Conservation (phyloP, 2,329 filamentous ascomycete genomes). For the Coniosporium uncinatum region DNA sequence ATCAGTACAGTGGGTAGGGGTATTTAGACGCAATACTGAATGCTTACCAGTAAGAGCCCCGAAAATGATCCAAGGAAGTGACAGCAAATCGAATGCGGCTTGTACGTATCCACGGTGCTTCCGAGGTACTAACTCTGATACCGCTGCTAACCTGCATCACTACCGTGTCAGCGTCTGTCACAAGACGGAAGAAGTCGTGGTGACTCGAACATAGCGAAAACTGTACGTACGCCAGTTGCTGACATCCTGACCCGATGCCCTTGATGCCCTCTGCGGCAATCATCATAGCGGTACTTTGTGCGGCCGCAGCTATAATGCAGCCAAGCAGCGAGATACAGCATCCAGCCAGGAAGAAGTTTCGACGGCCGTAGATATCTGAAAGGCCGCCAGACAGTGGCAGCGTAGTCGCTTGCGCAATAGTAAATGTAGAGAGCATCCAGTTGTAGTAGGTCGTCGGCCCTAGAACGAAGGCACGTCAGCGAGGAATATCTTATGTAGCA, state of each 20-base stretch:
- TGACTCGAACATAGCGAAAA: neutral
- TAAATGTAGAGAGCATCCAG: conserved; percentile 1
- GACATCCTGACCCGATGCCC: conserved; percentile 1
- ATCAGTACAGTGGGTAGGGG: neutral
- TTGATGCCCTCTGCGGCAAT: neutral
- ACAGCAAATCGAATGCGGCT: neutral
- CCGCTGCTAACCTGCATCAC: neutral
- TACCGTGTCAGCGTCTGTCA: too few relatives aligned
- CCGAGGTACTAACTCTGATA: conserved; percentile 1
- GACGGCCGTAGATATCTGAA: conserved; percentile 2
- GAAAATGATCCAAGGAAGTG: conserved; percentile 2
- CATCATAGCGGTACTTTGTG: neutral
- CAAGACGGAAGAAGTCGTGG: too few relatives aligned
- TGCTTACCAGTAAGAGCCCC: neutral
- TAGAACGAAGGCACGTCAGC: neutral
- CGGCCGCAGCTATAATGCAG: neutral
- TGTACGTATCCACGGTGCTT: conserved; percentile 1
- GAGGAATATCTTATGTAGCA: neutral
- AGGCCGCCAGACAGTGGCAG: conserved; percentile 3
- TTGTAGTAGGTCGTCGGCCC: conserved; percentile 3
- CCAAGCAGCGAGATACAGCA: neutral
- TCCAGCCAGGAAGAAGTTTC: conserved; percentile 1
- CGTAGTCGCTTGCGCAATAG: neutral
- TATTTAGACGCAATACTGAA: neutral
- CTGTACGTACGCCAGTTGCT: conserved; percentile 2